Conservation (phyloP, 768 basidiomycete genomes). For the Leccinum ochraceum region DNA sequence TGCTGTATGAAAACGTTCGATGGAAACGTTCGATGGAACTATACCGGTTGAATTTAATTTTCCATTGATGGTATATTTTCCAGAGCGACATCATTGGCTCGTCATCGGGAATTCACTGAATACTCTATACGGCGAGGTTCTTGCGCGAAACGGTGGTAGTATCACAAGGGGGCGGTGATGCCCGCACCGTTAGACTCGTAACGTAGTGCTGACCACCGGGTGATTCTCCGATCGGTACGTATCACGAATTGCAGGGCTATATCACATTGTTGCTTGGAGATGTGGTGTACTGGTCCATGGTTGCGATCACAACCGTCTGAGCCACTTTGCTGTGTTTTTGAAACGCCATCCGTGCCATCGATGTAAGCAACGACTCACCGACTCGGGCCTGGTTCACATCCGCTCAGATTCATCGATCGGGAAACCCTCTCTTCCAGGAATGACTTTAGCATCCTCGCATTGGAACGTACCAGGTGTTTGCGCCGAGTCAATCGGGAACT, state of each 20-base stretch:
- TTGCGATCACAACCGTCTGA: not conserved
- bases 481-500: constrained; percentile 1
- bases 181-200: constrained; percentile 34
- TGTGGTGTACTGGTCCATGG: constrained; percentile 2
- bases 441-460: not conserved
- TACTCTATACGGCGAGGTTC: constrained; percentile 1
- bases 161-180: constrained; percentile 25
- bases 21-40: constrained; percentile 14
- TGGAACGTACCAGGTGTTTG: not conserved
- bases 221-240: not conserved
- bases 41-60: constrained; percentile 45
- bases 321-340: constrained; percentile 4
- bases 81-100: not conserved
- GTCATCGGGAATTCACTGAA: not conserved
- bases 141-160: constrained; percentile 25
- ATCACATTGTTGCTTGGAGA: not conserved
- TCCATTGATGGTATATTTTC: constrained; percentile 37
- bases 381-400: constrained; percentile 1
- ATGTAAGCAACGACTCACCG: not conserved
- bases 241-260: not conserved
- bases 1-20: constrained; percentile 24
- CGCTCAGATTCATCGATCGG: constrained; percentile 4
- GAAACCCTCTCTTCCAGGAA: constrained; percentile 1
- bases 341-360: constrained; percentile 3
- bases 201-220: constrained; percentile 20